Evolutionary conservation across 129 eudicot genomes (phyloP).

Genomic region (Escallonia rubra): DNA sequence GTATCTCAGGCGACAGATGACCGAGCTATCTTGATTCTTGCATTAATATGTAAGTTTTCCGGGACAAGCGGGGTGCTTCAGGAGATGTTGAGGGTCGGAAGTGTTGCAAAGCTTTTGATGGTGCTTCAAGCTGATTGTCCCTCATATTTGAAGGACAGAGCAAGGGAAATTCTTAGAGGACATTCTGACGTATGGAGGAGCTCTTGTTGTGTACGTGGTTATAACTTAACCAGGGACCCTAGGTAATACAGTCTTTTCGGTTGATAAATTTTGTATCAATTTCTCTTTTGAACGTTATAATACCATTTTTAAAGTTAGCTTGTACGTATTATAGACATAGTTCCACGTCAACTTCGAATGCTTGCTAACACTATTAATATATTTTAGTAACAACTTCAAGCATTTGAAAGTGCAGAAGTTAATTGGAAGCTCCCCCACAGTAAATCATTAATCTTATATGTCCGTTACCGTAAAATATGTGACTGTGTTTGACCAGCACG

Average conservation of each 20-base stretch:
- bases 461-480: too few species aligned
- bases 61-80: conserved; percentile 38
- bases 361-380: too few species aligned
- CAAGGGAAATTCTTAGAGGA: conserved; percentile 43
- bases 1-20: conserved; percentile 51
- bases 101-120: conserved; percentile 45
- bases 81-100: conserved; percentile 53
- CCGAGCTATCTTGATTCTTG: conserved; percentile 40
- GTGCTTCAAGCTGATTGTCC: conserved; percentile 38
- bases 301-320: too few species aligned
- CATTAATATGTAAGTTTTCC: conserved; percentile 38
- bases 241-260: not conserved
- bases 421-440: too few species aligned
- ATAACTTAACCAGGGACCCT: conserved; percentile 28
- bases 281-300: too few species aligned
- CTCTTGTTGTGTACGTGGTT: conserved; percentile 44
- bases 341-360: too few species aligned
- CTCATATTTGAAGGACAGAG: conserved; percentile 45
- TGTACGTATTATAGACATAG: too few species aligned
- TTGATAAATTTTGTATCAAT: too few species aligned
- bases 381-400: too few species aligned
- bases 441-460: too few species aligned
- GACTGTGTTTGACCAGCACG: too few species aligned
- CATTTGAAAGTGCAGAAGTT: too few species aligned
- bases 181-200: conserved; percentile 56